Percentiles rank a stretch among this genome's conserved stretches.
These are phyloP conservation scores for Parsonsia alboflavescens DNA, from an alignment of 257 asterid genomes.

Conservation along the genomic window DNA sequence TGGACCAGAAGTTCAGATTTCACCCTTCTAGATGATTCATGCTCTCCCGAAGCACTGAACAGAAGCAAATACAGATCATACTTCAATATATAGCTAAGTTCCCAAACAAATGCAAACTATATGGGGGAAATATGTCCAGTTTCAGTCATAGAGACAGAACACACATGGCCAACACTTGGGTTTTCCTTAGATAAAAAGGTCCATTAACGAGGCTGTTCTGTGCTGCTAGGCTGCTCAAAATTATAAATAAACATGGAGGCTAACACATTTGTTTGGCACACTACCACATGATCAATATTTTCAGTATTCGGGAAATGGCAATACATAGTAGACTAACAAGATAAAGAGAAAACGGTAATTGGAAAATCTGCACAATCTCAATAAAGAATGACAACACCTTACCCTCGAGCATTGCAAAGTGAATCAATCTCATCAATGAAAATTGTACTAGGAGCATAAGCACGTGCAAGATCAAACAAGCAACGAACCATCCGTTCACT, in stretches of 20 bases:
- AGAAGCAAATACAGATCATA: conserved; percentile 11
- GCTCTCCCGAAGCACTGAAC: conserved; percentile 93
- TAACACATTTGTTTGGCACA: background rate
- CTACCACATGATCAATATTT: background rate
- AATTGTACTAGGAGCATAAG: conserved; percentile 97
- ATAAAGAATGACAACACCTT: conserved; percentile 27
- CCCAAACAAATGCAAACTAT: background rate
- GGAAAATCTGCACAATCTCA: background rate
- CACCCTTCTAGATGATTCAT: conserved; percentile 92
- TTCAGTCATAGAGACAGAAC: conserved; percentile 3
- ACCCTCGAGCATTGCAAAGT: conserved; percentile 99
- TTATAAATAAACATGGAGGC: background rate
- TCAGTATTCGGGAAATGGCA: background rate
- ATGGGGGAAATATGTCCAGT: background rate
- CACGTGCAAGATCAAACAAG: conserved; percentile 96
- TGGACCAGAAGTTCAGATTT: conserved; percentile 91
- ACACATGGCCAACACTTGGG: background rate
- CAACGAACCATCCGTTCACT: conserved; percentile 99
- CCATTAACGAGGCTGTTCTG: background rate
- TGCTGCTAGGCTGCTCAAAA: conserved; percentile 1
- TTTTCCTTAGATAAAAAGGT: background rate
- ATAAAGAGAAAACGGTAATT: background rate
- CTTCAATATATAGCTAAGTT: conserved; percentile 13
- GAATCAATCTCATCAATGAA: conserved; percentile 99
- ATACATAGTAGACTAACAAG: background rate